Base-by-base conservation (phyloP, 805 yeast species). In the Scheffersomyces amazonensis region DNA sequence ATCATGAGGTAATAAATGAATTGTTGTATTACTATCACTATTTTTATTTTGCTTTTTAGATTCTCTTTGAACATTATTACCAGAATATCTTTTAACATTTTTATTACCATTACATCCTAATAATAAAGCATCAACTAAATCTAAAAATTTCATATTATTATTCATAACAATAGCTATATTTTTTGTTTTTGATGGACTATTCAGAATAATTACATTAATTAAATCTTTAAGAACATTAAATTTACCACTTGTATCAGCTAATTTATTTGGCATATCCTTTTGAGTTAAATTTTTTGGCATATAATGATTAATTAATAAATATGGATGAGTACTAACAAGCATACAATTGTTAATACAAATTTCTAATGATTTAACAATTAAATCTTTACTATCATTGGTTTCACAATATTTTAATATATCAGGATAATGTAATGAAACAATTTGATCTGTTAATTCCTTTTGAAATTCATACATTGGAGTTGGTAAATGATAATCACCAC, bases 401-500 rank as follows among this genome's bases (percentile, higher is more conserved):
- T 88, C 95, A 53, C 87, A 89, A 57, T 83, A 90, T 60, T 88
- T 82, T 49, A 91, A 68, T 41, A 91, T 88, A 55, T 90, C 98
- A 23, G 91, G 80, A 56, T 90, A 91, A 61, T 91, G 98, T 29
- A 89, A 68, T 1, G 96, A 86, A 10, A 91, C 86, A 21, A 93
- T 89, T 56, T 89, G 96, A 59, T 91, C 96, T 9, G 90, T 87
- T 36, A 91, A 70, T 52, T 89, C 93, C 52, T 81, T 83, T 56
- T 91, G 98, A 48, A 86, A 86, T 44, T 84, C 87, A 37, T 83
- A 78, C 80, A 89, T 78, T 3, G 96, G 90, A 5, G 91, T 82
- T 1, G 95, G 85, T 19, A 89, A 65, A 57, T 80, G 76, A 56
- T 87, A 88, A 45, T 84, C 95, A 10, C 88, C 73, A 9, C 73